These are phyloP conservation scores for Penicillium maclennaniae DNA, from an alignment of 495 filamentous ascomycete species.

Conservation along the genomic window DNA sequence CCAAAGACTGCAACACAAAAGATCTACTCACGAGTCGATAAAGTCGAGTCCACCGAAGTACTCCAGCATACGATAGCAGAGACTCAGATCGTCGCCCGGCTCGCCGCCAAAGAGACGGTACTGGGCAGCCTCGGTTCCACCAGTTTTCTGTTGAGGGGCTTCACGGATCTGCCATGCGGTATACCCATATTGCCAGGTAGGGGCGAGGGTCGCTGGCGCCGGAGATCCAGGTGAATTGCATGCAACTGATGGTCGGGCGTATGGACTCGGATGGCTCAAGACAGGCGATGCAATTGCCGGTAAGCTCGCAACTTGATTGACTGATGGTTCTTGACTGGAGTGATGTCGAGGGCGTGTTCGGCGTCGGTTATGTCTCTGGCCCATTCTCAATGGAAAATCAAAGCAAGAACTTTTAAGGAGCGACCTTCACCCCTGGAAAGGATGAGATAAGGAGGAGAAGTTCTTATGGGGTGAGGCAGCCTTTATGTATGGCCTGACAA, in stretches of 20 bases:
- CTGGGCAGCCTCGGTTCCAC: slow-evolving; percentile 34
- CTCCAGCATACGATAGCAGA: slow-evolving; percentile 48
- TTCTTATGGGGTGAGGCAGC: slow-evolving; percentile 12
- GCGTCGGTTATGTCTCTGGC: slow-evolving; percentile 48
- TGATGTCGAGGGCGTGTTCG: slow-evolving; percentile 40
- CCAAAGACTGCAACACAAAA: neutral
- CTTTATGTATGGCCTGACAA: slow-evolving; percentile 11
- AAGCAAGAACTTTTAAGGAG: slow-evolving; percentile 23
- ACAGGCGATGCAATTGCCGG: slow-evolving; percentile 11
- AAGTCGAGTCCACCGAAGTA: slow-evolving; percentile 49
- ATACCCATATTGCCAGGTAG: slow-evolving; percentile 42
- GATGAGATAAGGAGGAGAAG: slow-evolving; percentile 37
- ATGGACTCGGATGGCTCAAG: slow-evolving; percentile 11
- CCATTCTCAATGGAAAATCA: slow-evolving; percentile 33
- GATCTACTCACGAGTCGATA: slow-evolving; percentile 41
- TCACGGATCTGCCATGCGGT: slow-evolving; percentile 38
- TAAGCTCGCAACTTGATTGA: slow-evolving; percentile 3
- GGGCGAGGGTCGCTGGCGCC: slow-evolving; percentile 29
- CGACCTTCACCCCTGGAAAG: slow-evolving; percentile 45
- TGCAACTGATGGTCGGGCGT: slow-evolving; percentile 9
- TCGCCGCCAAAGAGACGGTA: slow-evolving; percentile 46
- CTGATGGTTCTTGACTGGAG: slow-evolving; percentile 1
- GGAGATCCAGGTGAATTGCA: slow-evolving; percentile 20
- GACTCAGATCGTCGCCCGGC: slow-evolving; percentile 43
- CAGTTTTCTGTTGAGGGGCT: slow-evolving; percentile 18